Evolutionary conservation across 371 early-diverging fungal genomes (phyloP).

Genomic region (Basidiobolus meristosporus): DNA sequence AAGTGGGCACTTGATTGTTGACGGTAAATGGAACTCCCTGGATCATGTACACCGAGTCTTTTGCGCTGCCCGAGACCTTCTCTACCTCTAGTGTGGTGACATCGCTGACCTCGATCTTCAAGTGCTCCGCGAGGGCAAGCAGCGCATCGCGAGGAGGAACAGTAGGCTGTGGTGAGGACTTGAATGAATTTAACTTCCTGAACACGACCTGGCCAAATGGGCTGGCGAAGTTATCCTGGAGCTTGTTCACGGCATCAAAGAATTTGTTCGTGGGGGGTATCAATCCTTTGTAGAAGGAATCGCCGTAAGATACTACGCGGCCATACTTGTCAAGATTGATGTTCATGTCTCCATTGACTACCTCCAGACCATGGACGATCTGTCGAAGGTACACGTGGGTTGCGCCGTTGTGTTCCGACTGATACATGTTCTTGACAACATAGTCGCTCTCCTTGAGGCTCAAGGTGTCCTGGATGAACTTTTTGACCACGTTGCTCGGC

Average conservation of each 20-base stretch:
- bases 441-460: too few relatives aligned
- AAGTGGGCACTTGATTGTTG: slow-evolving; percentile 22
- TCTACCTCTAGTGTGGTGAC: slow-evolving; percentile 8
- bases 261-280: slow-evolving; percentile 7
- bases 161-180: background rate
- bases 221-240: background rate
- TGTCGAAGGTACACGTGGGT: slow-evolving; percentile 72
- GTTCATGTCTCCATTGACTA: slow-evolving; percentile 64
- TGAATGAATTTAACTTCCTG: slow-evolving; percentile 1
- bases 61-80: slow-evolving; percentile 2
- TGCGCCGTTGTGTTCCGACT: slow-evolving; percentile 46
- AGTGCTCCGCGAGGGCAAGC: slow-evolving; percentile 8
- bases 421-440: slow-evolving; percentile 38
- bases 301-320: slow-evolving; percentile 45
- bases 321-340: slow-evolving; percentile 56
- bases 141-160: slow-evolving; percentile 12
- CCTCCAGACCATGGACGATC: slow-evolving; percentile 44
- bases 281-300: slow-evolving; percentile 32
- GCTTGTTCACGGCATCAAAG: slow-evolving; percentile 1
- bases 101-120: slow-evolving; percentile 10
- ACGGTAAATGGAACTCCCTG: slow-evolving; percentile 31
- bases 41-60: slow-evolving; percentile 9
- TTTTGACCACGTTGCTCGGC: background rate
- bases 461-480: background rate
- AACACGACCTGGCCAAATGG: slow-evolving; percentile 9